Percentiles rank a stretch among this genome's conserved stretches.
These are phyloP conservation scores for Sugiyamaella japonica DNA, from an alignment of 1,139 yeast species.

Conservation along the genomic window DNA sequence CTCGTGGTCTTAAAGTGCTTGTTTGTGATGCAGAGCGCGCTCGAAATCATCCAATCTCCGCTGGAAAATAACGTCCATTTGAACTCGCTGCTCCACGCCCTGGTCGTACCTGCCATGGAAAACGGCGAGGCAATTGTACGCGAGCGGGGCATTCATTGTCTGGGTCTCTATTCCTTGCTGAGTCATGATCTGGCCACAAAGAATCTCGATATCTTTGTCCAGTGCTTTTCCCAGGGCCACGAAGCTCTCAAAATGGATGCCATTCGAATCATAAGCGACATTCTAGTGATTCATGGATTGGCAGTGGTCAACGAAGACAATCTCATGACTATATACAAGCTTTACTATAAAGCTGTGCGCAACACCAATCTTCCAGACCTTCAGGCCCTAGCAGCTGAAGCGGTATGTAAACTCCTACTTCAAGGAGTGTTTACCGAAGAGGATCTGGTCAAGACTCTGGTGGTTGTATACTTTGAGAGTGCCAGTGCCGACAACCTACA, in stretches of 20 bases:
- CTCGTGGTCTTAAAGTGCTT: slow-evolving; percentile 58
- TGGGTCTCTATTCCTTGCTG: slow-evolving; percentile 76
- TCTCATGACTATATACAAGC: slow-evolving; percentile 58
- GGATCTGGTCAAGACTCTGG: slow-evolving; percentile 67
- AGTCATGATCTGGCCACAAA: slow-evolving; percentile 63
- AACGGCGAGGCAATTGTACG: slow-evolving; percentile 61
- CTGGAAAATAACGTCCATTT: slow-evolving; percentile 66
- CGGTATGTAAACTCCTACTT: slow-evolving; percentile 76
- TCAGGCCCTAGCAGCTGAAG: slow-evolving; percentile 84
- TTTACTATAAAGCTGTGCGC: slow-evolving; percentile 63
- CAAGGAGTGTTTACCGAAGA: slow-evolving; percentile 74
- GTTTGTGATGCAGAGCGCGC: slow-evolving; percentile 65
- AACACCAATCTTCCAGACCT: slow-evolving; percentile 59
- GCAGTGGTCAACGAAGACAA: slow-evolving; percentile 65
- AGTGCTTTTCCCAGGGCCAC: slow-evolving; percentile 63
- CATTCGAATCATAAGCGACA: slow-evolving; percentile 71
- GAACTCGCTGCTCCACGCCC: slow-evolving; percentile 68
- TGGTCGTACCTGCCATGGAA: slow-evolving; percentile 81
- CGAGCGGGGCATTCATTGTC: slow-evolving; percentile 68
- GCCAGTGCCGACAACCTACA: slow-evolving; percentile 61
- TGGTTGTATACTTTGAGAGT: slow-evolving; percentile 76
- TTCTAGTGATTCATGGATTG: slow-evolving; percentile 74
- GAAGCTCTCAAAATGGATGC: slow-evolving; percentile 62
- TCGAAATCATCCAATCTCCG: slow-evolving; percentile 67
- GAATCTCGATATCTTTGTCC: slow-evolving; percentile 55